phyloP scores from a whole-genome alignment of 225 moss, liverwort and hornwort species.

The Pleurozium schreberi region DNA sequence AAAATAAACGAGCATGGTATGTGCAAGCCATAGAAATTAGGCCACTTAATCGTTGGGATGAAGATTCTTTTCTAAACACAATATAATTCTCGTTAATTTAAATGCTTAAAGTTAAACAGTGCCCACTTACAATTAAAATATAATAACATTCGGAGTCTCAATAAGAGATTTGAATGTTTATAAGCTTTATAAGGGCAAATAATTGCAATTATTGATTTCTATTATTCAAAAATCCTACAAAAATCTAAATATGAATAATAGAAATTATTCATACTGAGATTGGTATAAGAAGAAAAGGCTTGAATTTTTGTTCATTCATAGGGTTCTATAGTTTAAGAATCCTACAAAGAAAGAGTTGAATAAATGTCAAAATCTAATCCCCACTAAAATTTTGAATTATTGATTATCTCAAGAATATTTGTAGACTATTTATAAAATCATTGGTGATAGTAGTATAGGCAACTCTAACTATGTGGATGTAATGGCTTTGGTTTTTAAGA shows the following conservation, averaged over 20 bases:
- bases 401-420: not conserved
- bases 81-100: not conserved
- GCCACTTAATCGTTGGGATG: accelerated
- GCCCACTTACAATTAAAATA: not conserved
- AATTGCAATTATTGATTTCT: not conserved
- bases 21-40: accelerated
- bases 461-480: not conserved
- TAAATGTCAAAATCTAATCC: not conserved
- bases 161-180: not conserved
- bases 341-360: not conserved
- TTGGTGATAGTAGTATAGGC: not conserved
- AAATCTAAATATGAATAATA: not conserved
- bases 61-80: not conserved
- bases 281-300: too few relatives aligned
- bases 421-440: not conserved
- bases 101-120: not conserved
- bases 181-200: too few relatives aligned
- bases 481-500: not conserved
- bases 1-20: accelerated
- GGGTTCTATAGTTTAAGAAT: not conserved
- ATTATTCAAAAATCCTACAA: too few relatives aligned
- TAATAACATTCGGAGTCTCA: not conserved
- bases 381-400: not conserved
- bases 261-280: too few relatives aligned
- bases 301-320: not conserved